Base-by-base conservation (phyloP, 768 basidiomycete species). In the Tulasnella sp. region DNA sequence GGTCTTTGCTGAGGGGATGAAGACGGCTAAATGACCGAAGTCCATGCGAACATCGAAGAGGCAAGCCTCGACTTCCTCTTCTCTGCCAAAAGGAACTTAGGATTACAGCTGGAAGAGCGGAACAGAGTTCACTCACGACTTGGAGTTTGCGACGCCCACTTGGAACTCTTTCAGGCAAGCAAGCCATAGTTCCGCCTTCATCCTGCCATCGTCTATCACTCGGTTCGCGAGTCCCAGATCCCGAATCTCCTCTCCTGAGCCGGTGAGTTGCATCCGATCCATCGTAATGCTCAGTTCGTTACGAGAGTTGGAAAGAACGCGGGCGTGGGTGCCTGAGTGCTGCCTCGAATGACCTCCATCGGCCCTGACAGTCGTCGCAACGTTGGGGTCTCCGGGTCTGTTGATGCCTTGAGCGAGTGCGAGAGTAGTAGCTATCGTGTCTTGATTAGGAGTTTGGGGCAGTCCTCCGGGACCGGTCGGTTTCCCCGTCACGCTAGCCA, bases 191-290 rank as follows among this genome's bases (percentile, higher is more conserved):
- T 34, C 81, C 0, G 70, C 72, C 68, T 36, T 26, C 73, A 67
- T 73, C 41, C 59, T 67, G 6, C 44, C 63, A 41, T 76, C 77
- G 5, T 73, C 72, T 26, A 74, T 44, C 32, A 72, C 39, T 70
- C 75, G 35, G 69, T 42, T 36, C 66, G 72, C 72, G 47, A 67
- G 47, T 29, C 72, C 41, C 62, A 69, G n/a, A 42, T 74, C 35
- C 26, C 69, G 36, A 44, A 29, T 63, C 44, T 78, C 75, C 2
- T 86, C 88, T 2, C 81, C 76, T 37, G 81, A 77, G 2, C 83
- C 82, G n/a, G 86, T 86, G 6, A 89, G 81, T 17, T 83, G 87
- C 89, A 90, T 89, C 44, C 88, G 83, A 76, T 90, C 88, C 83
- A 90, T 81, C 6, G 86, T 88, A 32, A 85, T 78, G 73, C 84